A percentile compares a stretch with the other conserved stretches of the same genome.
These are phyloP conservation scores for Globisporangium echinulatum DNA, from an alignment of 352 stramenopile genomes.

Conservation along the genomic window DNA sequence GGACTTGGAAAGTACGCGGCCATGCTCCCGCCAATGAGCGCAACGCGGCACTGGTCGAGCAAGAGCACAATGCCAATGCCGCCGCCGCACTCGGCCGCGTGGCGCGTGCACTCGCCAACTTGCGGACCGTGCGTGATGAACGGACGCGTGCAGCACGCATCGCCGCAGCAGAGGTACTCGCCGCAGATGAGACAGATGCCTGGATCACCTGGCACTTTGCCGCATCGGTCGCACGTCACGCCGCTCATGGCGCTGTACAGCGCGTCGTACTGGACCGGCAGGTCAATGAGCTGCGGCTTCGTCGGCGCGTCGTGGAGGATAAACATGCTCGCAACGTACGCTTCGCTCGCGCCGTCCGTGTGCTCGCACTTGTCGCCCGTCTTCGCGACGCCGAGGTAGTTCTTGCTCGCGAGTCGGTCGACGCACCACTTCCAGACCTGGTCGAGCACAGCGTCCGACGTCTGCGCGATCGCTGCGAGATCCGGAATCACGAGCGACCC, in stretches of 20 bases:
- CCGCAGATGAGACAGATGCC: slow-evolving; percentile 82
- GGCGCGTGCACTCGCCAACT: slow-evolving; percentile 81
- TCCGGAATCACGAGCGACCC: slow-evolving; percentile 33
- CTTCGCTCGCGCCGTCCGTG: slow-evolving; percentile 77
- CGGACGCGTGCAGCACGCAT: slow-evolving; percentile 76
- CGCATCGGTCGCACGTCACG: slow-evolving; percentile 60
- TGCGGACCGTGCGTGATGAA: slow-evolving; percentile 68
- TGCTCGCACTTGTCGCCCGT: slow-evolving; percentile 80
- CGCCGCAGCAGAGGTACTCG: slow-evolving; percentile 77
- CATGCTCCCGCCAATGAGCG: slow-evolving; percentile 81
- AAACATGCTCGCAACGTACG: slow-evolving; percentile 86
- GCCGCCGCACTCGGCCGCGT: slow-evolving; percentile 80
- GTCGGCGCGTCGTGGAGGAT: slow-evolving; percentile 64
- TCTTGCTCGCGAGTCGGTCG: slow-evolving; percentile 79
- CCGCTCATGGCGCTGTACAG: slow-evolving; percentile 74
- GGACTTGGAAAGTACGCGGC: slow-evolving; percentile 79
- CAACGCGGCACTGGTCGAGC: slow-evolving; percentile 80
- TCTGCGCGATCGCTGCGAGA: slow-evolving; percentile 45
- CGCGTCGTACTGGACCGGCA: slow-evolving; percentile 81
- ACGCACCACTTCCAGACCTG: slow-evolving; percentile 84
- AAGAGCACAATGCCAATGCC: slow-evolving; percentile 79
- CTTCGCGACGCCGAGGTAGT: slow-evolving; percentile 56
- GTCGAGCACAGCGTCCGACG: slow-evolving; percentile 50
- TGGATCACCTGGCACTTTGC: slow-evolving; percentile 60
- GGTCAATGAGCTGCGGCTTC: slow-evolving; percentile 62